These are phyloP conservation scores for Ophiocordyceps sinensis DNA, from an alignment of 2,329 filamentous ascomycete genomes.

Conservation along the genomic window DNA sequence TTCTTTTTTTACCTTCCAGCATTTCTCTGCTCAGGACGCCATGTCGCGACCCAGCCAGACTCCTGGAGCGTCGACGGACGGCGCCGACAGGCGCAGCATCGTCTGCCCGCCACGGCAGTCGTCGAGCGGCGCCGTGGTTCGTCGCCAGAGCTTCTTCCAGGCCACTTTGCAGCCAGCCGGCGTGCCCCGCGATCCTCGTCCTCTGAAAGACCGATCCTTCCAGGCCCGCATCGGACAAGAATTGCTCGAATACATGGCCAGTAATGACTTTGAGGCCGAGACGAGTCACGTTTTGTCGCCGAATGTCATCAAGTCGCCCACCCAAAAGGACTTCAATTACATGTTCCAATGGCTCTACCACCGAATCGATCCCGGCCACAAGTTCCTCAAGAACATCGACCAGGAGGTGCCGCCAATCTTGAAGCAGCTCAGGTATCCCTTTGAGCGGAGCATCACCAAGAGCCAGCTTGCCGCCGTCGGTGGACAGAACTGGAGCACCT, in stretches of 20 bases:
- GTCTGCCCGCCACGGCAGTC: slow-evolving; percentile 62
- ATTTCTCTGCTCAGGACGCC: too few species aligned
- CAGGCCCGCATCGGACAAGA: slow-evolving; percentile 78
- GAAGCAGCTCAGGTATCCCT: slow-evolving; percentile 89
- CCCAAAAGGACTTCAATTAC: slow-evolving; percentile 93
- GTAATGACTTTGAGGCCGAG: slow-evolving; percentile 94
- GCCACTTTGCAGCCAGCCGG: slow-evolving; percentile 70
- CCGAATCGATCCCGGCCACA: slow-evolving; percentile 85
- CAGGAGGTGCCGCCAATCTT: slow-evolving; percentile 85
- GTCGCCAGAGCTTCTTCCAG: slow-evolving; percentile 87
- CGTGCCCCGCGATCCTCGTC: slow-evolving; percentile 73
- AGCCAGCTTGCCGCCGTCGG: slow-evolving; percentile 90
- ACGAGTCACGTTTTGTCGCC: slow-evolving; percentile 89
- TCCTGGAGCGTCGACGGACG: slow-evolving; percentile 40
- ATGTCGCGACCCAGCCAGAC: slow-evolving; percentile 68
- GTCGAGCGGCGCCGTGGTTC: slow-evolving; percentile 44
- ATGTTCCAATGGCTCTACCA: slow-evolving; percentile 99
- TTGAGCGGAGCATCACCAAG: slow-evolving; percentile 90
- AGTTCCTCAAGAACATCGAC: slow-evolving; percentile 88
- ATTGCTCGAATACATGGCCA: slow-evolving; percentile 77
- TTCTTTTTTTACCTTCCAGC: too few species aligned
- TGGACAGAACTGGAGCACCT: slow-evolving; percentile 93
- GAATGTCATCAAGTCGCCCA: slow-evolving; percentile 85
- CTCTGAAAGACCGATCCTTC: slow-evolving; percentile 66
- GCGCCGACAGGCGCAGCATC: slow-evolving; percentile 59